Evolutionary conservation across 768 basidiomycete species (phyloP).

Genomic region (Dentipellis sp.): DNA sequence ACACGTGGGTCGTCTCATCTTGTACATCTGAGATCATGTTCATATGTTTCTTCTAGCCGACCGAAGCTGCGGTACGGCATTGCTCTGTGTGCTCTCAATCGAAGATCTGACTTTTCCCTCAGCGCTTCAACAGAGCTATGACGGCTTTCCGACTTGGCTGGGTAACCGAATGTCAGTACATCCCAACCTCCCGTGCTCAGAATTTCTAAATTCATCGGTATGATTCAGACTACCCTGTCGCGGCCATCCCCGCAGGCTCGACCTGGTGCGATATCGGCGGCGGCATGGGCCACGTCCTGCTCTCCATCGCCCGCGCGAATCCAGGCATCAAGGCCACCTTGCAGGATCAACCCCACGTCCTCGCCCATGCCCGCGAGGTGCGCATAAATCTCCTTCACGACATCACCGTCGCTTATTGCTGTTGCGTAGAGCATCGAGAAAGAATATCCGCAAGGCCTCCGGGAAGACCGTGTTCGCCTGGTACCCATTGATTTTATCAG

Average conservation of each 20-base stretch:
- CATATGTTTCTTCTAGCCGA: neutral
- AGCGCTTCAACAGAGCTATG: neutral
- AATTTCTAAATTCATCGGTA: neutral
- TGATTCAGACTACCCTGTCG: constrained; percentile 23
- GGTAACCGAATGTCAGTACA: neutral
- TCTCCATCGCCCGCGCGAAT: constrained; percentile 21
- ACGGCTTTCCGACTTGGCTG: neutral
- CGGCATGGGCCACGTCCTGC: constrained; percentile 23
- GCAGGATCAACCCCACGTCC: constrained; percentile 22
- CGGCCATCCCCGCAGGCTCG: constrained; percentile 12
- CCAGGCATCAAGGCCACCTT: constrained; percentile 22
- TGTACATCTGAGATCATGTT: neutral
- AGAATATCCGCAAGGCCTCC: constrained; percentile 18
- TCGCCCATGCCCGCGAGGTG: constrained; percentile 18
- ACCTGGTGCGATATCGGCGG: constrained; percentile 27
- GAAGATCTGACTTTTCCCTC: too few species aligned
- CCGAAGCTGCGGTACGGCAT: neutral
- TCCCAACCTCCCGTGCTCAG: too few species aligned
- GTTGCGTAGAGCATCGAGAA: constrained; percentile 9
- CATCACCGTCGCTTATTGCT: too few species aligned
- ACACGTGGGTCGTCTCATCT: neutral
- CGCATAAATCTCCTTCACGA: neutral
- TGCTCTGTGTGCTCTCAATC: too few species aligned
- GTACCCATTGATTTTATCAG: constrained; percentile 22
- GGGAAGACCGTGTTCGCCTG: constrained; percentile 20